These are phyloP conservation scores for Heterobasidion occidentale DNA, from an alignment of 1,284 basidiomycete species.

Conservation along the genomic window DNA sequence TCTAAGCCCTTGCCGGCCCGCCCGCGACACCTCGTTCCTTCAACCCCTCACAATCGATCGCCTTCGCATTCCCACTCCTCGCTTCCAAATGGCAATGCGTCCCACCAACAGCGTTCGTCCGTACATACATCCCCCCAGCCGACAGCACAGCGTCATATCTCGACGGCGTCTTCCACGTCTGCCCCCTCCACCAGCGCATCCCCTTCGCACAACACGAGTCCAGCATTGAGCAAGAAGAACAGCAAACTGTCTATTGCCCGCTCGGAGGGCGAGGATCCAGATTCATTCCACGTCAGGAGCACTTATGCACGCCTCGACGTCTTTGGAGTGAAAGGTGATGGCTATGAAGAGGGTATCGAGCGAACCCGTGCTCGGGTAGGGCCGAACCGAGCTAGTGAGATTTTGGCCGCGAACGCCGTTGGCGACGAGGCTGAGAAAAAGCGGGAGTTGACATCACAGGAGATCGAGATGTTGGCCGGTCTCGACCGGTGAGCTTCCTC, in stretches of 20 bases:
- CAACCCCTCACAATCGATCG: conserved; percentile 9
- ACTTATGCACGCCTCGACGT: conserved; percentile 84
- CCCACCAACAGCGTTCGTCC: not conserved
- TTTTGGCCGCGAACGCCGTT: conserved; percentile 46
- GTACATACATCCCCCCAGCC: conserved; percentile 1
- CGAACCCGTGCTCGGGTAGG: conserved; percentile 82
- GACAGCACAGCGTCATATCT: not conserved
- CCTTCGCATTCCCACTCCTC: not conserved
- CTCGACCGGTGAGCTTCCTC: conserved; percentile 65
- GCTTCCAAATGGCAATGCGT: conserved; percentile 2
- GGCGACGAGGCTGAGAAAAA: conserved; percentile 50
- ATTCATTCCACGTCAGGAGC: conserved; percentile 80
- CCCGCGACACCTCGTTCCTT: conserved; percentile 10
- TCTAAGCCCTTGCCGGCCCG: not conserved
- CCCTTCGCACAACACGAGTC: conserved; percentile 3
- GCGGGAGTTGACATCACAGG: conserved; percentile 51
- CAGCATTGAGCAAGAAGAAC: conserved; percentile 4
- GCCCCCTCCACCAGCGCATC: conserved; percentile 5
- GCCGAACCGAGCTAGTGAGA: conserved; percentile 47
- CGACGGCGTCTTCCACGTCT: conserved; percentile 1
- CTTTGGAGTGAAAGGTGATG: conserved; percentile 85
- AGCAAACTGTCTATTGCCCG: conserved; percentile 56
- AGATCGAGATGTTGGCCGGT: conserved; percentile 59
- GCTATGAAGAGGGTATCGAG: conserved; percentile 86
- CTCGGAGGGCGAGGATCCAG: conserved; percentile 74